Base-by-base conservation (phyloP, 1,284 basidiomycete genomes). In the Rhizoctonia solani region DNA sequence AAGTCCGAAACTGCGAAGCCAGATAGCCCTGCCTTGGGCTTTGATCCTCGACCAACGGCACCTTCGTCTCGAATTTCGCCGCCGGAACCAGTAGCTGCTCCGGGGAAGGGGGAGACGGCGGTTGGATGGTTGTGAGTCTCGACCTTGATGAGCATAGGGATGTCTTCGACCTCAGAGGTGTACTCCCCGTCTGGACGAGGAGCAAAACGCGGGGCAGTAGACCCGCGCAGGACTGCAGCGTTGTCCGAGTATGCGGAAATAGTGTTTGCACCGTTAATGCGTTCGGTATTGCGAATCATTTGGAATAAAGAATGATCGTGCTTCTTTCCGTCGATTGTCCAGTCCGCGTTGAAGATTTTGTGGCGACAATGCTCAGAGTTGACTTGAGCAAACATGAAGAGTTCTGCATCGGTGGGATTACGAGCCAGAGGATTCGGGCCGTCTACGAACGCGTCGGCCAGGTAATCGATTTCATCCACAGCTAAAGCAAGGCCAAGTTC, bases 311-410 rank as follows among this genome's bases (percentile, higher is more conserved):
- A 93, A 69, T 83, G 81, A 69, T 90, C 85, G 75, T 87, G 83
- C n/a, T 80, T 74, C 41, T 81, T 74, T 4, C 83, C 88, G 74
- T 97, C 91, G 72, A 98, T 87, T 23, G 88, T 92, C 97, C 97
- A 99, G 44, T 90, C 85, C 0, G 97, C 95, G 76, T 99, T 99
- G 83, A 99, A 99, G 73, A 98, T 99, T 80, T 99, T 99, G 84
- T 99, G 97, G 52, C 97, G 86, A 78, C 97, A 99, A 77, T 99
- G 97, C 79, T 99, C 97, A 44, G 95, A 98, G 81, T 99, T 99
- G 77, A 99, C 96, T 77, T 99, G 97, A 16, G 97, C 96, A 76
- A 99, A 99, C 96, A 99, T 99, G 85, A 99, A 99, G 19, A 99
- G 83, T 77, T 99, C 97, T 13, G 97, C 95, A 74, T 99, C 96